A percentile compares a stretch with the other conserved stretches of the same genome.
phyloP scores from a whole-genome alignment of 148 eudicot genomes.

The Polygonum aviculare region DNA sequence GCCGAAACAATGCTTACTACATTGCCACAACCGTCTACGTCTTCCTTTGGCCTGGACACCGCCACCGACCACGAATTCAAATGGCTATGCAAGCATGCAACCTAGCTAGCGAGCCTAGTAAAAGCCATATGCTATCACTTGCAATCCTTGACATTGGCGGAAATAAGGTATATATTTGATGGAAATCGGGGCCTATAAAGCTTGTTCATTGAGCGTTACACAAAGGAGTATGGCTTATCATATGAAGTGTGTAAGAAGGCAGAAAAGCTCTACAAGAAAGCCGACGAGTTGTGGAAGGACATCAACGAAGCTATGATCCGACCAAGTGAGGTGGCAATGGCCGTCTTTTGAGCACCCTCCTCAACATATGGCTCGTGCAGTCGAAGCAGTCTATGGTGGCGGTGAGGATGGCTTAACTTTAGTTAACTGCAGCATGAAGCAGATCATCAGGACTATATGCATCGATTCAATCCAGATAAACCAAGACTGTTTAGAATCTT shows the following conservation, averaged over 20 bases:
- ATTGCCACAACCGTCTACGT: neutral
- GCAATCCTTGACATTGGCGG: constrained; percentile 21
- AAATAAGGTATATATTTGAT: constrained; percentile 14
- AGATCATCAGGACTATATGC: neutral
- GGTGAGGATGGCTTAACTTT: constrained; percentile 6
- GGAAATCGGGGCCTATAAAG: constrained; percentile 10
- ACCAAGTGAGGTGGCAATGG: constrained; percentile 7
- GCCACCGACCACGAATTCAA: constrained; percentile 15
- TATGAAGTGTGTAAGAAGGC: neutral
- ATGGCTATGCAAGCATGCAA: constrained; percentile 1
- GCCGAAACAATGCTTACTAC: constrained; percentile 7
- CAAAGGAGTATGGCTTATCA: neutral
- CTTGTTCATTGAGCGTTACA: neutral
- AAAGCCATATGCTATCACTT: neutral
- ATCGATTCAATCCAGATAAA: neutral
- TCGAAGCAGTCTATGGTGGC: constrained; percentile 13
- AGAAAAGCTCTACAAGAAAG: neutral
- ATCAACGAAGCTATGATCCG: constrained; percentile 10
- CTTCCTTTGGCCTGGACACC: constrained; percentile 18
- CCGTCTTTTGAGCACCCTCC: neutral
- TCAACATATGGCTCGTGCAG: constrained; percentile 3
- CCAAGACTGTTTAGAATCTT: no score
- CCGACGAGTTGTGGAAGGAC: constrained; percentile 15
- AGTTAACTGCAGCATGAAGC: neutral
- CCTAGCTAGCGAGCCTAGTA: neutral